Evolutionary conservation across 306 rosid species (phyloP).

Genomic region (Pyrus betulifolia): DNA sequence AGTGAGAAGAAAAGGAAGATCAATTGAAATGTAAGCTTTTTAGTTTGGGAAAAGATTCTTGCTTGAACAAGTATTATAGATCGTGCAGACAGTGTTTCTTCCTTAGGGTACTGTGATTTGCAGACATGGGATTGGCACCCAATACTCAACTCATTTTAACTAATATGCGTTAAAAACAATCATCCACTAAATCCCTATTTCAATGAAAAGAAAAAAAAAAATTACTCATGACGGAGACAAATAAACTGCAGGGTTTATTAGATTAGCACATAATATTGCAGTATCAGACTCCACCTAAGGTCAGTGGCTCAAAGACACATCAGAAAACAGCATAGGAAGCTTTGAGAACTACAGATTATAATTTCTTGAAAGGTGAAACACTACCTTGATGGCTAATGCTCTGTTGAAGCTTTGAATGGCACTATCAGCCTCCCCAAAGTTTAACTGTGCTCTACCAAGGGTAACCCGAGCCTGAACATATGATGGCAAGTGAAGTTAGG

Average conservation of each 20-base stretch:
- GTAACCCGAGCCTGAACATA: slow-evolving; percentile 76
- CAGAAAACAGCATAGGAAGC: background rate
- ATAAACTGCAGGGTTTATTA: background rate
- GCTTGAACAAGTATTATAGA: no score
- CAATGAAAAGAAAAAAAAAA: background rate
- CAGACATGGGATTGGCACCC: no score
- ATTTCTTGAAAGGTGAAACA: slow-evolving; percentile 2
- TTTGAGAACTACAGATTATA: background rate
- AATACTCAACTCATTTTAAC: no score
- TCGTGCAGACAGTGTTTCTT: no score
- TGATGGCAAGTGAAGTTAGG: background rate
- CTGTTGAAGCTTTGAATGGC: slow-evolving; percentile 75
- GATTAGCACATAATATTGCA: background rate
- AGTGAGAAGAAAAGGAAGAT: no score
- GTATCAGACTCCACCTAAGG: background rate
- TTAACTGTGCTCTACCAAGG: slow-evolving; percentile 89
- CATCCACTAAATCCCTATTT: no score
- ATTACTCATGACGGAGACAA: no score
- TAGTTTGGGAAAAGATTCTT: no score
- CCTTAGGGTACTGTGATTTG: no score
- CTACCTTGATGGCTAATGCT: slow-evolving; percentile 76
- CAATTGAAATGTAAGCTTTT: no score
- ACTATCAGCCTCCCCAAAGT: slow-evolving; percentile 87
- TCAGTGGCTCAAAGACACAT: background rate
- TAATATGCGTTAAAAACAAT: no score